These are phyloP conservation scores for Triticum aestivum DNA, from an alignment of 176 grass and related monocot genomes.

Conservation along the genomic window DNA sequence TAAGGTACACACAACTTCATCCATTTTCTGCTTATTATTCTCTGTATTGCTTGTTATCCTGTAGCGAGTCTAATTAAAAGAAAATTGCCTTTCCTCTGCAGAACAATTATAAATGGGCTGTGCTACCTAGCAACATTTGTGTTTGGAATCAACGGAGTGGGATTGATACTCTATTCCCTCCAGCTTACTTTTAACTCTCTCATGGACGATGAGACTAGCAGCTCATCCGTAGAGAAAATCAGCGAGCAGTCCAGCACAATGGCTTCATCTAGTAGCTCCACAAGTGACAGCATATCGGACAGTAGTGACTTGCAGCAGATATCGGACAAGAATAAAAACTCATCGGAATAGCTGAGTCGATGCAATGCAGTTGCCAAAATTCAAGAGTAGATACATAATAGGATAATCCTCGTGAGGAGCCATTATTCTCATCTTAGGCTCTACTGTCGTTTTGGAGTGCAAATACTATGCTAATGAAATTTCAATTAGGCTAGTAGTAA, in stretches of 20 bases:
- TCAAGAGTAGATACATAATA: not conserved
- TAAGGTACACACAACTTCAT: slow-evolving; percentile 59
- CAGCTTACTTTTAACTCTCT: slow-evolving; percentile 72
- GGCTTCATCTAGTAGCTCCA: slow-evolving; percentile 44
- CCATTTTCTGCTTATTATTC: slow-evolving; percentile 14
- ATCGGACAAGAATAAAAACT: slow-evolving; percentile 62
- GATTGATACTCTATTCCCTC: slow-evolving; percentile 70
- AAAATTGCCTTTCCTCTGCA: slow-evolving; percentile 32
- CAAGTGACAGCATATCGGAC: slow-evolving; percentile 32
- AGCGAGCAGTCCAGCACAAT: slow-evolving; percentile 38
- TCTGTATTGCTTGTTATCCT: not conserved
- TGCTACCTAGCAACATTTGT: slow-evolving; percentile 94
- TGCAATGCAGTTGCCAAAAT: slow-evolving; percentile 6
- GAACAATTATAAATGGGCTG: slow-evolving; percentile 88
- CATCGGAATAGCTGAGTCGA: slow-evolving; percentile 36
- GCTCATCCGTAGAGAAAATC: slow-evolving; percentile 39
- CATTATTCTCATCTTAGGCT: not conserved
- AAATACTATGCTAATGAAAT: not conserved
- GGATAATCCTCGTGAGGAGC: slow-evolving; percentile 1
- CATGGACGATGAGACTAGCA: slow-evolving; percentile 42
- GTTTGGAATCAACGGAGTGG: slow-evolving; percentile 78
- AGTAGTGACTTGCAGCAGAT: slow-evolving; percentile 49
- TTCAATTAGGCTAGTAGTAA: slow-evolving; percentile 1
- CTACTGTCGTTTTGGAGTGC: not conserved
- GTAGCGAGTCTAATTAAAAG: not conserved